Evolutionary conservation across 441 rosid genomes (phyloP).

Genomic region (Syzygium malaccense): DNA sequence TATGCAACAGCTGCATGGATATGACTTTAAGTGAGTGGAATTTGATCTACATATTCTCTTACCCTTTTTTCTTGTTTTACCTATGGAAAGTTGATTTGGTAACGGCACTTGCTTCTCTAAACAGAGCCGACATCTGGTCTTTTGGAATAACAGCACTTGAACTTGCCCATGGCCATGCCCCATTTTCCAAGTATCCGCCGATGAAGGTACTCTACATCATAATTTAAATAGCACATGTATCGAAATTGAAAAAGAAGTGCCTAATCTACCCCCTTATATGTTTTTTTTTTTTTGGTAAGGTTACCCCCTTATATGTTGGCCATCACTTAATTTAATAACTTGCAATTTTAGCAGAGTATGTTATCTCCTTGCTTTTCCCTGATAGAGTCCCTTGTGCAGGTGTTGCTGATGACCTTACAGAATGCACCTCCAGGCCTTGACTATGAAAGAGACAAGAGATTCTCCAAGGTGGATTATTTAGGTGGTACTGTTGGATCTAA

Average conservation of each 20-base stretch:
- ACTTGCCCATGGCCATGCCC: slow-evolving; percentile 99
- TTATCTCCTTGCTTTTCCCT: background rate
- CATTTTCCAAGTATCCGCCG: slow-evolving; percentile 96
- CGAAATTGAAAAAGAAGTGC: background rate
- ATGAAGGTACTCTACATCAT: slow-evolving; percentile 68
- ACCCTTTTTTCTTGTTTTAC: background rate
- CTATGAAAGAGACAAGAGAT: slow-evolving; percentile 94
- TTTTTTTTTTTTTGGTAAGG: too few relatives aligned
- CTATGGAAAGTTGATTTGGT: background rate
- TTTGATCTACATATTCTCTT: background rate
- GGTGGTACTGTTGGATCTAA: background rate
- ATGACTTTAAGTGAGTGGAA: slow-evolving; percentile 90
- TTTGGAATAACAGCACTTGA: slow-evolving; percentile 96
- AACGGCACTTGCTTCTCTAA: slow-evolving; percentile 20
- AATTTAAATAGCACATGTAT: background rate
- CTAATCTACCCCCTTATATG: background rate
- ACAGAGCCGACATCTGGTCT: slow-evolving; percentile 98
- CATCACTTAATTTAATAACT: background rate
- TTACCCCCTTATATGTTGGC: background rate
- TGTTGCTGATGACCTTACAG: slow-evolving; percentile 96
- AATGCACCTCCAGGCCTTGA: slow-evolving; percentile 99
- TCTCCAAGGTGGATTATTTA: slow-evolving; percentile 58
- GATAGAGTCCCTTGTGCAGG: slow-evolving; percentile 31
- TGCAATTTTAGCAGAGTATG: background rate
- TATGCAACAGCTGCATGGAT: slow-evolving; percentile 98